Evolutionary conservation across 2,329 filamentous ascomycete genomes (phyloP).

Genomic region (Arachnopeziza araneosa): DNA sequence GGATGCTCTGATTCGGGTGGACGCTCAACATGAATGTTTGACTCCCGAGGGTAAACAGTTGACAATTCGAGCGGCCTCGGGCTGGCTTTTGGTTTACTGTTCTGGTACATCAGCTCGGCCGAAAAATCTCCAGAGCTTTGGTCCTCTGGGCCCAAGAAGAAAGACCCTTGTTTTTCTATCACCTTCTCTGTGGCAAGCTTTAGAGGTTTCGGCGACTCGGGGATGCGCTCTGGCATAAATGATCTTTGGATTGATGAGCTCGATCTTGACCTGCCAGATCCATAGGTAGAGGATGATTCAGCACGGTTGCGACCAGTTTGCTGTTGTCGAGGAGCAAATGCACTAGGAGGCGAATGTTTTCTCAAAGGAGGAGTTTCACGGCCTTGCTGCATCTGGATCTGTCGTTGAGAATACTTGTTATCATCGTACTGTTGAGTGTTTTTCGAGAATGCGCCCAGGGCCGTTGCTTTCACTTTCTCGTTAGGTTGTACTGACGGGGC

Average conservation of each 20-base stretch:
- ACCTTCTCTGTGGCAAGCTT: not conserved
- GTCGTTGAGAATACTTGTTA: constrained; percentile 74
- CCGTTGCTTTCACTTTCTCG: constrained; percentile 77
- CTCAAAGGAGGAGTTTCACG: constrained; percentile 52
- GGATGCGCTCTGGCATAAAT: constrained; percentile 18
- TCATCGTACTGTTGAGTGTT: constrained; percentile 76
- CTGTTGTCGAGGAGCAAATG: constrained; percentile 21
- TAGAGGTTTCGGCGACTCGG: constrained; percentile 12
- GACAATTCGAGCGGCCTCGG: constrained; percentile 19
- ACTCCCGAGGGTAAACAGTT: constrained; percentile 22
- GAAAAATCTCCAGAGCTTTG: constrained; percentile 21
- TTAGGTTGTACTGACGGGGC: constrained; percentile 64
- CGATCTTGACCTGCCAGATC: constrained; percentile 41
- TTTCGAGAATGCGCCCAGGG: constrained; percentile 66
- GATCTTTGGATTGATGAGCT: constrained; percentile 40
- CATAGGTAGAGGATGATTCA: constrained; percentile 40
- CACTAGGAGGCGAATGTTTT: constrained; percentile 23
- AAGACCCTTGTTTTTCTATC: constrained; percentile 1
- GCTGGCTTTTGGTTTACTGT: constrained; percentile 5
- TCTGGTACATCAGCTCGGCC: constrained; percentile 6
- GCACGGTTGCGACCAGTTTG: constrained; percentile 35
- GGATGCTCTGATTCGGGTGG: constrained; percentile 28
- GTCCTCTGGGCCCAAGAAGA: constrained; percentile 11
- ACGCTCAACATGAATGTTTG: constrained; percentile 20
- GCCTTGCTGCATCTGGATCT: constrained; percentile 73